Conservation (phyloP, 164 flowering plant genomes). For the Vitis riparia region DNA sequence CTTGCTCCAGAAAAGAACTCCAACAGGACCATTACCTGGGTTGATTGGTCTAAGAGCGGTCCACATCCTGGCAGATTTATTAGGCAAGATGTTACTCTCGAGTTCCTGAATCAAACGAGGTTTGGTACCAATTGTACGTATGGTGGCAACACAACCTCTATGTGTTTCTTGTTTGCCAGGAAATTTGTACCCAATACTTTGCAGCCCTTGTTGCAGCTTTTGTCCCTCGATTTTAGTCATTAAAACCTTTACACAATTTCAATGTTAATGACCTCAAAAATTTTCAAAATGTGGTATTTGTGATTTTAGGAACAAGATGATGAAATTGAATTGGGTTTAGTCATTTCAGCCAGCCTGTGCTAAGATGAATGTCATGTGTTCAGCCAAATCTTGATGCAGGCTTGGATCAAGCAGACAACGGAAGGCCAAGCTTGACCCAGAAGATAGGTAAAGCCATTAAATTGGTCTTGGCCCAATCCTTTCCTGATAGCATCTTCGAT, state of each 20-base stretch:
- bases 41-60: slow-evolving; percentile 56
- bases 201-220: slow-evolving; percentile 26
- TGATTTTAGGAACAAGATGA: no score
- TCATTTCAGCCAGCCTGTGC: no score
- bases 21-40: slow-evolving; percentile 58
- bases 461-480: no score
- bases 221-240: neutral
- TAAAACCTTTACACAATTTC: neutral
- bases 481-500: no score
- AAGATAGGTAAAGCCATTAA: no score
- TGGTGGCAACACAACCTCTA: slow-evolving; percentile 25
- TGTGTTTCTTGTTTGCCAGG: slow-evolving; percentile 63
- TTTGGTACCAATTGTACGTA: slow-evolving; percentile 30
- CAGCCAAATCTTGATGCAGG: no score
- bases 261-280: neutral
- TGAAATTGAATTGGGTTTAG: no score
- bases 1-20: slow-evolving; percentile 21
- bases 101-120: slow-evolving; percentile 34
- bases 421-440: no score
- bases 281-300: neutral
- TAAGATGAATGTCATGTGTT: no score
- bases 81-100: slow-evolving; percentile 25
- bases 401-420: no score
- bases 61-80: slow-evolving; percentile 49
- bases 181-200: slow-evolving; percentile 43